Conservation (phyloP, 345 rosid species). For the Brassica cretica region DNA sequence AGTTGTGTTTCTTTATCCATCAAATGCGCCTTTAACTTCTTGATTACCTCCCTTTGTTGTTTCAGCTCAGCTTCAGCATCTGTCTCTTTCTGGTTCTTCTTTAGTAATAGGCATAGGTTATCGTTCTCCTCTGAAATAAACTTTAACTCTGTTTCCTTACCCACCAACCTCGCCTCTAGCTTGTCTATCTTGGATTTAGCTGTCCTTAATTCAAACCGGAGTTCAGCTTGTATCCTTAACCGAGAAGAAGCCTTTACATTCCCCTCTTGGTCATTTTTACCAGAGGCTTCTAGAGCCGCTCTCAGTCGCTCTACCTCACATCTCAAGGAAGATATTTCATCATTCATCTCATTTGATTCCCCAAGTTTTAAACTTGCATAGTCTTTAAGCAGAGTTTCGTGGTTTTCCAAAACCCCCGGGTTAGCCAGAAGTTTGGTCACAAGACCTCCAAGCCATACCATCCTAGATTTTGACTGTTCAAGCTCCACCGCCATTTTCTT, state of each 20-base stretch:
- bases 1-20: not conserved
- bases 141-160: conserved; percentile 78
- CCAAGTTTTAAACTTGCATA: conserved; percentile 36
- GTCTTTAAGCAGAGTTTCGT: conserved; percentile 31
- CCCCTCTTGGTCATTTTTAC: conserved; percentile 27
- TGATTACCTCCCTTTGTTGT: not conserved
- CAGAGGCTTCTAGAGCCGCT: conserved; percentile 52
- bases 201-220: conserved; percentile 55
- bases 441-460: conserved; percentile 56
- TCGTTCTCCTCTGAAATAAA: conserved; percentile 79
- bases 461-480: conserved; percentile 60
- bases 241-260: conserved; percentile 31
- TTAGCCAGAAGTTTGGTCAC: conserved; percentile 42
- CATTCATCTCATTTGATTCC: conserved; percentile 49
- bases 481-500: conserved; percentile 61
- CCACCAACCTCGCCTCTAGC: conserved; percentile 78
- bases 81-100: conserved; percentile 41
- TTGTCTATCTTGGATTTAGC: conserved; percentile 60
- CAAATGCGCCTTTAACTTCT: not conserved
- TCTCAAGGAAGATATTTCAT: conserved; percentile 51
- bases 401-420: conserved; percentile 30
- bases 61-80: conserved; percentile 7
- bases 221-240: conserved; percentile 58
- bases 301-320: conserved; percentile 57
- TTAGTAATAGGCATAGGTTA: conserved; percentile 47